These are phyloP conservation scores for Tricholoma hemisulphureum DNA, from an alignment of 768 basidiomycete species.

Conservation along the genomic window DNA sequence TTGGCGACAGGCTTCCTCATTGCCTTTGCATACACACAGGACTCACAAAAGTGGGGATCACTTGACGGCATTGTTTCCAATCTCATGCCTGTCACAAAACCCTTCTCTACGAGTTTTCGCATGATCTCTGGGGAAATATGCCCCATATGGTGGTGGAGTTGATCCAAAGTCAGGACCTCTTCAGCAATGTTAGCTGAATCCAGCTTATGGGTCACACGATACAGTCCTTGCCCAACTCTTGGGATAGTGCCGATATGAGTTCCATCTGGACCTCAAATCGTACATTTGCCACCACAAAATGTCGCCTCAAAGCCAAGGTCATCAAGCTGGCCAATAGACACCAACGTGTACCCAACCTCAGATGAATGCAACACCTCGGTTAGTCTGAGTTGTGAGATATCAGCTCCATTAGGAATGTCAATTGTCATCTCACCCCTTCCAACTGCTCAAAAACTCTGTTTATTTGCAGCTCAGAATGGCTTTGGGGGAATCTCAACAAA, in stretches of 20 bases:
- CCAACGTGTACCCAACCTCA: conserved; percentile 35
- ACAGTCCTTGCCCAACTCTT: conserved; percentile 23
- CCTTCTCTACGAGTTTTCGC: too few relatives aligned
- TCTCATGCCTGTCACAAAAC: too few relatives aligned
- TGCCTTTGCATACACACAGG: conserved; percentile 44
- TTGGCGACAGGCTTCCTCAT: conserved; percentile 32
- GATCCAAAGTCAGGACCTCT: conserved; percentile 23
- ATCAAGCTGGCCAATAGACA: too few relatives aligned
- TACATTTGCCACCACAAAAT: conserved; percentile 32
- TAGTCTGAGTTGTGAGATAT: too few relatives aligned
- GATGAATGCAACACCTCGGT: conserved; percentile 37
- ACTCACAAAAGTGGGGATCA: conserved; percentile 35
- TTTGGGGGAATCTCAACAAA: conserved; percentile 24
- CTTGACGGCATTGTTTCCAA: conserved; percentile 13
- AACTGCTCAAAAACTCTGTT: conserved; percentile 28
- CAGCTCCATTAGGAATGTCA: too few relatives aligned
- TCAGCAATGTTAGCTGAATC: conserved; percentile 16
- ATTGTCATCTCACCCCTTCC: conserved; percentile 30
- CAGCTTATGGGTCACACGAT: conserved; percentile 22
- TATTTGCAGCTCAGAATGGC: conserved; percentile 30
- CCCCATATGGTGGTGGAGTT: conserved; percentile 29
- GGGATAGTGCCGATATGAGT: conserved; percentile 19
- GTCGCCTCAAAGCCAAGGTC: conserved; percentile 29
- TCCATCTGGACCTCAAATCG: conserved; percentile 18
- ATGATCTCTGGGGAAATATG: conserved; percentile 24